A percentile compares a stretch with the other conserved stretches of the same genome.
Conservation (phyloP, 306 rosid species). For the Castanea crenata region DNA sequence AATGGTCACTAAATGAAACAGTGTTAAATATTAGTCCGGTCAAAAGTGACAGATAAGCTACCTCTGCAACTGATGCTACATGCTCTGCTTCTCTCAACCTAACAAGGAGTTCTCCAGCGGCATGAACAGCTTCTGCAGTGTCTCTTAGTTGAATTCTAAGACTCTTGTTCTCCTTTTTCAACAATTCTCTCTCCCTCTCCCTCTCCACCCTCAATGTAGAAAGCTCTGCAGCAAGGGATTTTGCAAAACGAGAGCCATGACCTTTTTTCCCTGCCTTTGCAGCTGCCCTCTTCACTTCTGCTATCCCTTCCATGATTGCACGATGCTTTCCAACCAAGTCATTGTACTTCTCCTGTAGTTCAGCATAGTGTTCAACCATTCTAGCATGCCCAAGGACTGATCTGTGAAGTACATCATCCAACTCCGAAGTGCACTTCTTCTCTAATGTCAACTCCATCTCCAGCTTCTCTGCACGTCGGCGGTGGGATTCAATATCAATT, state of each 20-base stretch:
- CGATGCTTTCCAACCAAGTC: slow-evolving; percentile 70
- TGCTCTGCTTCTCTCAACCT: slow-evolving; percentile 95
- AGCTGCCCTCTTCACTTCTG: slow-evolving; percentile 86
- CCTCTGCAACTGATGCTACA: slow-evolving; percentile 74
- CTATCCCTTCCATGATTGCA: slow-evolving; percentile 88
- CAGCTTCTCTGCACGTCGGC: slow-evolving; percentile 62
- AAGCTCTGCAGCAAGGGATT: slow-evolving; percentile 87
- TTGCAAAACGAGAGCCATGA: slow-evolving; percentile 76
- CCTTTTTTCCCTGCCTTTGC: slow-evolving; percentile 81
- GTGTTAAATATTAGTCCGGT: neutral
- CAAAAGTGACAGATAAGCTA: slow-evolving; percentile 24
- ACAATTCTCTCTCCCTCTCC: slow-evolving; percentile 78
- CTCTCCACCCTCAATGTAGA: slow-evolving; percentile 82
- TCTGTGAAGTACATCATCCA: slow-evolving; percentile 82
- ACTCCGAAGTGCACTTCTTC: slow-evolving; percentile 75
- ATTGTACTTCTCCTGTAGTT: slow-evolving; percentile 85
- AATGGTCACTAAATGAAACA: neutral
- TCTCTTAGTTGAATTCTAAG: slow-evolving; percentile 88
- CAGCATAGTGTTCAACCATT: slow-evolving; percentile 89
- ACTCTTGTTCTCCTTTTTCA: slow-evolving; percentile 82
- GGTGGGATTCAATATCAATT: slow-evolving; percentile 70
- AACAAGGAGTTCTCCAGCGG: slow-evolving; percentile 95
- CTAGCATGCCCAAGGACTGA: slow-evolving; percentile 87
- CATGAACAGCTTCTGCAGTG: slow-evolving; percentile 99
- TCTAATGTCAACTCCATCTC: slow-evolving; percentile 70